Conservation (phyloP, 106 monocot species). For the Apostasia shenzhenica region DNA sequence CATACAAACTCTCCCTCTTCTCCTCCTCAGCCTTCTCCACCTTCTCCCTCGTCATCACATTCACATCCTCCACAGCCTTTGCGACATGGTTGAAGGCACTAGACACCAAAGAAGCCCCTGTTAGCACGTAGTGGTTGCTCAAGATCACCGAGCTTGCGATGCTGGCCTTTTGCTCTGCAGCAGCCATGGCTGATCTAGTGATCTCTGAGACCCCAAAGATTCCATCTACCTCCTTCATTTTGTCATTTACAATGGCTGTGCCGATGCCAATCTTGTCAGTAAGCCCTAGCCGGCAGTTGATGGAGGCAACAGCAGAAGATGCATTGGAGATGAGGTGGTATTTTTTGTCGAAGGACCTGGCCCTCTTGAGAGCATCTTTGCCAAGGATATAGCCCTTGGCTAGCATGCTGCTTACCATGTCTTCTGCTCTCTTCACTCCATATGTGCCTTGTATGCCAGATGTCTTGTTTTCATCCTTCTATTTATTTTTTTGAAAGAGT, state of each 20-base stretch:
- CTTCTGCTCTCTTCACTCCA: slow-evolving; percentile 52
- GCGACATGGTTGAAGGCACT: slow-evolving; percentile 44
- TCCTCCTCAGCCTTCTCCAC: slow-evolving; percentile 63
- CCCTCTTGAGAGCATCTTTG: slow-evolving; percentile 66
- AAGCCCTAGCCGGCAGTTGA: slow-evolving; percentile 59
- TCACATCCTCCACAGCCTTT: slow-evolving; percentile 63
- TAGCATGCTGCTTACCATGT: slow-evolving; percentile 73
- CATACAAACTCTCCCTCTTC: slow-evolving; percentile 37
- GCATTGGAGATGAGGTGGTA: slow-evolving; percentile 61
- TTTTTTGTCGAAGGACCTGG: slow-evolving; percentile 67
- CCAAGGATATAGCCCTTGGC: slow-evolving; percentile 85
- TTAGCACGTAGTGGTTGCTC: slow-evolving; percentile 56
- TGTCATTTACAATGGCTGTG: slow-evolving; percentile 46
- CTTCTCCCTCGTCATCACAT: slow-evolving; percentile 64
- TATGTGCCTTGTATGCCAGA: too few relatives aligned
- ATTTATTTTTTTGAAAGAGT: too few relatives aligned
- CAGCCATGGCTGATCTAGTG: slow-evolving; percentile 57
- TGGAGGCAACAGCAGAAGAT: slow-evolving; percentile 47
- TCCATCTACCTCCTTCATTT: slow-evolving; percentile 64
- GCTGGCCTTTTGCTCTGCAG: slow-evolving; percentile 65
- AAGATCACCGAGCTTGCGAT: slow-evolving; percentile 48
- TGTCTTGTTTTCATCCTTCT: too few relatives aligned
- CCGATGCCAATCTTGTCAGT: slow-evolving; percentile 70
- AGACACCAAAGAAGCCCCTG: slow-evolving; percentile 70
- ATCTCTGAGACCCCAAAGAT: slow-evolving; percentile 60